A percentile compares a stretch with the other conserved stretches of the same genome.
These are phyloP conservation scores for Phlegmacium glaucopus DNA, from an alignment of 768 basidiomycete species.

Conservation along the genomic window DNA sequence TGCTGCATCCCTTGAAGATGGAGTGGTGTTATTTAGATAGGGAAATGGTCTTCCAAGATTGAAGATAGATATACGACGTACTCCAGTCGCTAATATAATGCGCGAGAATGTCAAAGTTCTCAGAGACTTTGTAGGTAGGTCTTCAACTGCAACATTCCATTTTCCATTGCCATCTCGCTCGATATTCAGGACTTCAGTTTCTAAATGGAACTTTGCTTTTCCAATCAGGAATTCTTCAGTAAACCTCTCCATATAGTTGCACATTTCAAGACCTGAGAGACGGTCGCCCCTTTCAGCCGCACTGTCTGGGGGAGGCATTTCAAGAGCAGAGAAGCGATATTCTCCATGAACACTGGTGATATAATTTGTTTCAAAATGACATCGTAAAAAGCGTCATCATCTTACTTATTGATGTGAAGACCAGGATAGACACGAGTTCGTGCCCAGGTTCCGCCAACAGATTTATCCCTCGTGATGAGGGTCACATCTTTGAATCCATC, in stretches of 20 bases:
- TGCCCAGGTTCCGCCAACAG: conserved; percentile 60
- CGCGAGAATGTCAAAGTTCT: conserved; percentile 38
- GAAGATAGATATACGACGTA: conserved; percentile 13
- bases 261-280: conserved; percentile 51
- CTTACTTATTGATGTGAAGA: conserved; percentile 59
- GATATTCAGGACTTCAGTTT: conserved; percentile 45
- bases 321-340: conserved; percentile 51
- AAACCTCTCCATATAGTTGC: conserved; percentile 51
- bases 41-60: neutral
- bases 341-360: conserved; percentile 55
- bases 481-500: conserved; percentile 58
- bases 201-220: conserved; percentile 35
- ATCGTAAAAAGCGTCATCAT: neutral
- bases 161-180: conserved; percentile 25
- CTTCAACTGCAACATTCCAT: conserved; percentile 42
- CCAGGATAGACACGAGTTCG: conserved; percentile 54
- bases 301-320: conserved; percentile 51
- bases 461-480: conserved; percentile 51
- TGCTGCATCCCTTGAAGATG: conserved; percentile 46
- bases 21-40: neutral
- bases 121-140: conserved; percentile 14
- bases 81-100: conserved; percentile 57
- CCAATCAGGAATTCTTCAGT: conserved; percentile 36
- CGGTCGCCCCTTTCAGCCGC: conserved; percentile 37
- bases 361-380: neutral